phyloP scores from a whole-genome alignment of 208 protist species.

The Trypanosoma congolense region DNA sequence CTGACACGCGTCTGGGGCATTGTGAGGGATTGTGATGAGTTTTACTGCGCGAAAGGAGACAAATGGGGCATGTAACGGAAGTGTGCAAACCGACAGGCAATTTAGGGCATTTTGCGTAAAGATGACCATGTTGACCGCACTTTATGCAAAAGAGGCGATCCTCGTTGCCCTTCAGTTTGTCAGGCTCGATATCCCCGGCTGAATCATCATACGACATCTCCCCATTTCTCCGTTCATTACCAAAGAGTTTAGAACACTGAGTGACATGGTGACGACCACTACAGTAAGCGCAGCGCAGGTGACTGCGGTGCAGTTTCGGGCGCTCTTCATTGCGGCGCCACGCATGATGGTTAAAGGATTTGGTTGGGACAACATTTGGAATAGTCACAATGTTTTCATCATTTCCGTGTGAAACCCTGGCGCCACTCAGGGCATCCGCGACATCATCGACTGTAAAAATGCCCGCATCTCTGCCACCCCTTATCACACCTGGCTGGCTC shows the following conservation, averaged over 20 bases:
- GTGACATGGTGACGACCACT: constrained; percentile 71
- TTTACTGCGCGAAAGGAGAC: constrained; percentile 21
- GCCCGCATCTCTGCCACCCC: not conserved
- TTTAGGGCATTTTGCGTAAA: constrained; percentile 37
- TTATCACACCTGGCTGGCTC: no score
- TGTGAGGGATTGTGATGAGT: constrained; percentile 32
- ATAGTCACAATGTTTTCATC: constrained; percentile 32
- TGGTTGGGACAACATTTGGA: constrained; percentile 43
- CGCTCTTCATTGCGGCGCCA: constrained; percentile 38
- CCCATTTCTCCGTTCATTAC: not conserved
- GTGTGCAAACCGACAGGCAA: constrained; percentile 34
- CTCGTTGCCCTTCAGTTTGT: constrained; percentile 2
- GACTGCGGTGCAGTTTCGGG: constrained; percentile 53
- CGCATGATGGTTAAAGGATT: constrained; percentile 35
- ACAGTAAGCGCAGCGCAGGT: constrained; percentile 78
- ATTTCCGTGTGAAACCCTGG: not conserved
- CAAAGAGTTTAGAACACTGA: constrained; percentile 42
- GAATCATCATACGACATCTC: not conserved
- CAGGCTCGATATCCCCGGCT: constrained; percentile 5
- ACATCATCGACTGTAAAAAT: constrained; percentile 23
- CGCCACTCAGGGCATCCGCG: constrained; percentile 1
- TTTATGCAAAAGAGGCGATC: constrained; percentile 59
- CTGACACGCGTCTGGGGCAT: constrained; percentile 46
- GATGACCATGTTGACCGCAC: constrained; percentile 50
- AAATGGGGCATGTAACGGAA: constrained; percentile 58